Conservation (phyloP, 495 filamentous ascomycete genomes). For the Lineolata rhizophorae region DNA sequence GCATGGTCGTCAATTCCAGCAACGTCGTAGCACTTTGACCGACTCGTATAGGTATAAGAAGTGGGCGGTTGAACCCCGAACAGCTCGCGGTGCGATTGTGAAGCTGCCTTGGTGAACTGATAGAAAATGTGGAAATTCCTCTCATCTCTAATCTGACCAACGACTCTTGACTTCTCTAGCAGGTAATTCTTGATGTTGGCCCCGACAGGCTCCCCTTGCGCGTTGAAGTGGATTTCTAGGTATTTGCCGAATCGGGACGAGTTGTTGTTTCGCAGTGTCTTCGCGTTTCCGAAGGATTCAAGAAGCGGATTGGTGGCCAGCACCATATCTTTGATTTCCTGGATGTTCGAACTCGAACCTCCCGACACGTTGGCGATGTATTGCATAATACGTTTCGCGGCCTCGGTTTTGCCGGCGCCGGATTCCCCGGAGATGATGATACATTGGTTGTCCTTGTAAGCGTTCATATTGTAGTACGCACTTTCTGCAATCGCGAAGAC, state of each 20-base stretch:
- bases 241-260: constrained; percentile 98
- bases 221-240: constrained; percentile 90
- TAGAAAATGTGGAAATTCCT: constrained; percentile 99
- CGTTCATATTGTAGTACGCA: constrained; percentile 98
- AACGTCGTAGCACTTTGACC: constrained; percentile 84
- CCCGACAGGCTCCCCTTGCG: constrained; percentile 77
- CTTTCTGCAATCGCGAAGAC: constrained; percentile 96
- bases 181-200: constrained; percentile 98
- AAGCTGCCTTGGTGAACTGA: constrained; percentile 89
- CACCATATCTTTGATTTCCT: constrained; percentile 97
- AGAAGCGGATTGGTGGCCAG: constrained; percentile 92
- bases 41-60: constrained; percentile 86
- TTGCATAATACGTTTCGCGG: constrained; percentile 97
- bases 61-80: constrained; percentile 84
- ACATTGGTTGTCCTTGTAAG: constrained; percentile 97
- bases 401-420: constrained; percentile 97
- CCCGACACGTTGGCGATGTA: constrained; percentile 96
- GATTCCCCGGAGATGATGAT: constrained; percentile 99
- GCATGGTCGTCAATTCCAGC: constrained; percentile 76
- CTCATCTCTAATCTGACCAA: constrained; percentile 88
- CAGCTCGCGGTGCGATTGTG: constrained; percentile 35
- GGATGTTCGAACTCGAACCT: constrained; percentile 73
- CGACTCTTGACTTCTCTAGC: constrained; percentile 85
- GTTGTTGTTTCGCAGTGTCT: constrained; percentile 96
- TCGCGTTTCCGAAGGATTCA: constrained; percentile 96